Base-by-base conservation (phyloP, 208 protist genomes). In the Blechomonas ayalai region DNA sequence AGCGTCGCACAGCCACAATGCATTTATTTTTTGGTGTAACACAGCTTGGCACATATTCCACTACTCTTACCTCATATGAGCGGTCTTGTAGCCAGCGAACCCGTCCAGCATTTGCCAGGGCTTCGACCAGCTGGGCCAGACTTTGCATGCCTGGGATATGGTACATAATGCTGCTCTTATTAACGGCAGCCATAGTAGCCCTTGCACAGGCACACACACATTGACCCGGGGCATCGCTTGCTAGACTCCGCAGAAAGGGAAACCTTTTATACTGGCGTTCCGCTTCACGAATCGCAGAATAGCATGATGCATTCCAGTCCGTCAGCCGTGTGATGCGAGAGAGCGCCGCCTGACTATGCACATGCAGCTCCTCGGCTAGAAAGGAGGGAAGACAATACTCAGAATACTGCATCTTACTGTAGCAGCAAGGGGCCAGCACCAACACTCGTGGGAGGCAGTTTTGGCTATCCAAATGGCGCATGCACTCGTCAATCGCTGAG, bases 21-120 rank as follows among this genome's bases (percentile, higher is more conserved):
- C 73, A 82, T 31, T 67, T 73, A 46, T 92, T 88, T 48, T 92
- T 92, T 1, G 82, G 78, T 16, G 82, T 92, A 28, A 86, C 73
- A 27, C 64, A 73, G 26, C 65, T 50, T 19, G 82, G 78, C 22
- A 86, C 78, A 51, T 84, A 92, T 49, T 73, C 34, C 4, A 85
- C 49, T 8, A 73, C 57, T 5, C 24, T 29, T 18, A 68, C 62
- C 6, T 65, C 22, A 51, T 92, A 92, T 12, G 67, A 67, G 7
- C 48, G 48, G 6, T 50, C 31, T 19, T 54, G 53, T n/a, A 88
- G 55, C 78, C 76, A 88, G 19, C 61, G 45, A 13, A 80, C 44
- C 8, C 82, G 71, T 1, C 82, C 82, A 15, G 76, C 34, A 41
- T 92, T 92, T 15, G 88, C 32, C 8, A 83, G 38, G 1, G 60